A percentile compares a stretch with the other conserved stretches of the same genome.
phyloP scores from a whole-genome alignment of 352 stramenopile species.

The Pythium vanterpoolii region DNA sequence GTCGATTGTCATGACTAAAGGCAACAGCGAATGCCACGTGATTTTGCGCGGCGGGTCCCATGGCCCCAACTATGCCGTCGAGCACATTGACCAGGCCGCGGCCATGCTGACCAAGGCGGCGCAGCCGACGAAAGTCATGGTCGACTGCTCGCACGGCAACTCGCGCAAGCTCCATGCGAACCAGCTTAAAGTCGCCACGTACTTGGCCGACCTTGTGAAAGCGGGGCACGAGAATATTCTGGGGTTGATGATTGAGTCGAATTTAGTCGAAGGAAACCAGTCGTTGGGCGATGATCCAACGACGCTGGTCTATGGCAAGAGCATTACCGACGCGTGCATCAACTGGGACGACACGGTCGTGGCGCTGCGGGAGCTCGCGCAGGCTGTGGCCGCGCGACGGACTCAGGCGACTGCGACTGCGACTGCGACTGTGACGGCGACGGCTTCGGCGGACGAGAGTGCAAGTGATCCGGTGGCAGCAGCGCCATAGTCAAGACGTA shows the following conservation, averaged over 20 bases:
- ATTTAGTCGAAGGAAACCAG: slow-evolving; percentile 86
- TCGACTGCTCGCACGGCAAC: slow-evolving; percentile 89
- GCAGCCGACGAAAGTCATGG: slow-evolving; percentile 76
- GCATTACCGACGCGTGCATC: slow-evolving; percentile 87
- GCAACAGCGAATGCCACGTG: slow-evolving; percentile 84
- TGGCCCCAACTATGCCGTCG: slow-evolving; percentile 81
- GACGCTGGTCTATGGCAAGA: slow-evolving; percentile 82
- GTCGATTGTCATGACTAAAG: slow-evolving; percentile 82
- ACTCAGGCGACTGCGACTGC: slow-evolving; percentile 1
- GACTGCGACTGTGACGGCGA: no score
- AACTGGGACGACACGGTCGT: slow-evolving; percentile 79
- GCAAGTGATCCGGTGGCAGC: slow-evolving; percentile 3
- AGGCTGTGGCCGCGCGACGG: slow-evolving; percentile 49
- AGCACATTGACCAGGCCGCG: slow-evolving; percentile 63
- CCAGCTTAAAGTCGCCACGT: slow-evolving; percentile 72
- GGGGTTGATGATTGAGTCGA: slow-evolving; percentile 88
- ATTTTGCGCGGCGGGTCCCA: slow-evolving; percentile 73
- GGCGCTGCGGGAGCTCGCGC: slow-evolving; percentile 52
- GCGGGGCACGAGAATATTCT: slow-evolving; percentile 66
- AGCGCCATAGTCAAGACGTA: not conserved
- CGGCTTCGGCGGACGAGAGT: no score
- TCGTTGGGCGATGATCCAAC: slow-evolving; percentile 58
- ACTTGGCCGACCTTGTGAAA: slow-evolving; percentile 62
- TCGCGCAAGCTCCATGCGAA: slow-evolving; percentile 82
- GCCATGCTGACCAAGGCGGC: slow-evolving; percentile 60